Evolutionary conservation across 2,329 filamentous ascomycete species (phyloP).

Genomic region (Triangularia verruculosa): DNA sequence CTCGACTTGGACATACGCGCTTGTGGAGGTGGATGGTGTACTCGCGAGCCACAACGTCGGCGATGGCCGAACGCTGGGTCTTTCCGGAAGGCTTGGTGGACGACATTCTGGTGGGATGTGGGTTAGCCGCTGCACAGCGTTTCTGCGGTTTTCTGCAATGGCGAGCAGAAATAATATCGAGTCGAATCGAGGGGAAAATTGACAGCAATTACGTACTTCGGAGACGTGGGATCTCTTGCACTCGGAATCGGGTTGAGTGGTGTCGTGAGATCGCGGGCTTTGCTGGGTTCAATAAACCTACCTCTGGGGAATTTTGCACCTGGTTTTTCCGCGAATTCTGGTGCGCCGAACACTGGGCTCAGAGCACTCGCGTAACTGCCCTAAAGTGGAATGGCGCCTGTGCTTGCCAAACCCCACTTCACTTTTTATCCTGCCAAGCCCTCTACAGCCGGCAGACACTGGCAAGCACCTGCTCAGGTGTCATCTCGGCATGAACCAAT

Average conservation of each 20-base stretch:
- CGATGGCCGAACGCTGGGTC: slow-evolving; percentile 82
- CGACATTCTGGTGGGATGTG: slow-evolving; percentile 57
- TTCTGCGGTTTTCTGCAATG: neutral
- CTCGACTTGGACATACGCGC: slow-evolving; percentile 69
- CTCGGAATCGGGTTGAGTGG: slow-evolving; percentile 26
- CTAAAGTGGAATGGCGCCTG: slow-evolving; percentile 24
- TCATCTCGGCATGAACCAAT: slow-evolving; percentile 12
- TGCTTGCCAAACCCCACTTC: neutral
- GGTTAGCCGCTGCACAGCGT: slow-evolving; percentile 27
- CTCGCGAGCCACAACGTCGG: slow-evolving; percentile 98
- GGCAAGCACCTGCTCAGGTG: slow-evolving; percentile 17
- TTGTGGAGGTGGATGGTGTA: slow-evolving; percentile 99
- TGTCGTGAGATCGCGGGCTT: slow-evolving; percentile 27
- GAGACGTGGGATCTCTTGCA: slow-evolving; percentile 36
- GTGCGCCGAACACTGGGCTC: slow-evolving; percentile 27
- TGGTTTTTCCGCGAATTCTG: slow-evolving; percentile 29
- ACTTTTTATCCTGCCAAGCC: neutral
- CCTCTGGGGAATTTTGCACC: slow-evolving; percentile 29
- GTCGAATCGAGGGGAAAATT: slow-evolving; percentile 16
- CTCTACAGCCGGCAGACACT: slow-evolving; percentile 13
- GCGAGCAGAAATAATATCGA: neutral
- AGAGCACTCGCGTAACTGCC: slow-evolving; percentile 26
- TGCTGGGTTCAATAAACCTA: slow-evolving; percentile 27
- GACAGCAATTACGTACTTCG: slow-evolving; percentile 28
- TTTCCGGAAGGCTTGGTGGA: slow-evolving; percentile 62